Evolutionary conservation across 441 rosid genomes (phyloP).

Genomic region (Populus hybrid): DNA sequence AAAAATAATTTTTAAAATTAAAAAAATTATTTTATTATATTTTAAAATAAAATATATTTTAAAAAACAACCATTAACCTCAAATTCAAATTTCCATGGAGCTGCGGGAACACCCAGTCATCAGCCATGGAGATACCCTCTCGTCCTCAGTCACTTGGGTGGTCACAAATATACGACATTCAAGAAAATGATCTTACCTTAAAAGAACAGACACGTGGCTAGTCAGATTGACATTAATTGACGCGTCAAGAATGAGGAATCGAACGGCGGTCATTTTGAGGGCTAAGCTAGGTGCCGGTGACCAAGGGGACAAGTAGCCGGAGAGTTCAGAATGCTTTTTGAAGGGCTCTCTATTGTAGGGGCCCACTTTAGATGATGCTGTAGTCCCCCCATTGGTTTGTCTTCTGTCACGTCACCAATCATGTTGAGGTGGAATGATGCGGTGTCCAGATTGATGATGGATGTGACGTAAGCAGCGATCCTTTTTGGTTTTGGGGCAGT

Average conservation of each 20-base stretch:
- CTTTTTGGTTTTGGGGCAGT: background rate
- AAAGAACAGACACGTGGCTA: slow-evolving; percentile 27
- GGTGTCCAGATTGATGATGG: slow-evolving; percentile 32
- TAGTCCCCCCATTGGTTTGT: slow-evolving; percentile 1
- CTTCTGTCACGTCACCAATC: slow-evolving; percentile 26
- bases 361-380: slow-evolving; percentile 15
- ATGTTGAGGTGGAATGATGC: slow-evolving; percentile 30
- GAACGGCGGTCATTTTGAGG: slow-evolving; percentile 33
- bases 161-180: slow-evolving; percentile 2
- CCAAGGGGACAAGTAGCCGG: slow-evolving; percentile 41
- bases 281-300: slow-evolving; percentile 23
- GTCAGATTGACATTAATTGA: slow-evolving; percentile 17
- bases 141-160: background rate
- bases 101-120: too few relatives aligned
- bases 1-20: too few relatives aligned
- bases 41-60: too few relatives aligned
- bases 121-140: too few relatives aligned
- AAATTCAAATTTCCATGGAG: too few relatives aligned
- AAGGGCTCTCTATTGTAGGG: slow-evolving; percentile 3
- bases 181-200: background rate
- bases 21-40: too few relatives aligned
- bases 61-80: too few relatives aligned
- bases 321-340: slow-evolving; percentile 22
- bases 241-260: slow-evolving; percentile 19
- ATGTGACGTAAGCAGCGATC: slow-evolving; percentile 20